These are phyloP conservation scores for Gossypium aridum DNA, from an alignment of 441 rosid genomes.

Conservation along the genomic window DNA sequence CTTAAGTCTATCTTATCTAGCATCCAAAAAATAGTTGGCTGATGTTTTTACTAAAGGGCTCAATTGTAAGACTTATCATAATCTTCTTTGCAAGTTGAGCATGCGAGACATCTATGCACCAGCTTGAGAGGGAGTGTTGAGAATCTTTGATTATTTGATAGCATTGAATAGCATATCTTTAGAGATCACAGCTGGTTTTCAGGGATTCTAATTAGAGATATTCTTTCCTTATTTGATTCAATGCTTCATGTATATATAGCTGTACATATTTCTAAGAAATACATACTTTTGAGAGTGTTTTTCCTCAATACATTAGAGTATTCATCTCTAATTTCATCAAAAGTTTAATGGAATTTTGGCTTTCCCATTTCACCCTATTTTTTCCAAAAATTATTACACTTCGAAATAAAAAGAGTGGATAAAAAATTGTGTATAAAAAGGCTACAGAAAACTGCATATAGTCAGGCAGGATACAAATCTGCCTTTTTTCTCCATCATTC, in stretches of 20 bases:
- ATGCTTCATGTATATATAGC: neutral
- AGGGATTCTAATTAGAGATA: neutral
- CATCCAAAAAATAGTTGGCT: neutral
- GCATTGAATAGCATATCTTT: neutral
- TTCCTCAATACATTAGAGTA: neutral
- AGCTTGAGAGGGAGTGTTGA: neutral
- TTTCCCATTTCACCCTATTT: neutral
- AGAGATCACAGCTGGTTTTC: too few species aligned
- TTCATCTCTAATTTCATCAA: neutral
- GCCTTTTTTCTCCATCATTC: neutral
- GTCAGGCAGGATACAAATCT: neutral
- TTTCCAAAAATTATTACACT: neutral
- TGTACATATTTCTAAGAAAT: neutral
- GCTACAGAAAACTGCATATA: neutral
- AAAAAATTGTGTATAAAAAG: neutral
- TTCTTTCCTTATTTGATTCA: neutral
- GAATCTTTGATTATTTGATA: neutral
- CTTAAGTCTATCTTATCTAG: neutral
- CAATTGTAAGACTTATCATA: neutral
- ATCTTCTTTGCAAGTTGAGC: neutral
- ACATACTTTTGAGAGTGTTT: neutral
- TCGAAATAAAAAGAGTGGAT: neutral
- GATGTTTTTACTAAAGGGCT: neutral
- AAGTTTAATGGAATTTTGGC: neutral
- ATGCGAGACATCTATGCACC: neutral